Evolutionary conservation across 1,284 basidiomycete species (phyloP).

Genomic region (Irpex rosettiformis): DNA sequence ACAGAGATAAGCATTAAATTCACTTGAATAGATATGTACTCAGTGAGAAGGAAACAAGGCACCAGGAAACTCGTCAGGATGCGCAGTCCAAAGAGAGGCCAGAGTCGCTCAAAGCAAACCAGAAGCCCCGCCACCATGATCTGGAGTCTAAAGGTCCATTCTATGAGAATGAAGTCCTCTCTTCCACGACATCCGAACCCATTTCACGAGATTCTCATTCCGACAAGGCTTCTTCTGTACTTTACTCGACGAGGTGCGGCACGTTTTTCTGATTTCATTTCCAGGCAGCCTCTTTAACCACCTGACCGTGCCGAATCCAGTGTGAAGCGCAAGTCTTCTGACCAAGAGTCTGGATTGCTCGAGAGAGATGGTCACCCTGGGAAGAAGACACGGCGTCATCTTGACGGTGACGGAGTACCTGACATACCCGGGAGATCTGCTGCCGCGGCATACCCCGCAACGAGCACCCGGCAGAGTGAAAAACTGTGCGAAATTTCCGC

Average conservation of each 20-base stretch:
- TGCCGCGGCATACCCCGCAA: neutral
- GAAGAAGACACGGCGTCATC: neutral
- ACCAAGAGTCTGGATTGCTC: neutral
- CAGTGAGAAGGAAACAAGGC: neutral
- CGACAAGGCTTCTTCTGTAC: neutral
- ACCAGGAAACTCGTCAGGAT: neutral
- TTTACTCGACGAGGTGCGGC: neutral
- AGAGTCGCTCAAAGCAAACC: neutral
- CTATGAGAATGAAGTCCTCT: neutral
- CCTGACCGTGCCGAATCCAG: neutral
- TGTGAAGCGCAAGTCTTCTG: conserved; percentile 9
- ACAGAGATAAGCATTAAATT: too few relatives aligned
- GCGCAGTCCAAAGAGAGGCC: neutral
- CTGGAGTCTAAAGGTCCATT: neutral
- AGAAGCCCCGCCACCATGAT: neutral
- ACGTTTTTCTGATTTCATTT: neutral
- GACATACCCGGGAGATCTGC: neutral
- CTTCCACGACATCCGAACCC: too few relatives aligned
- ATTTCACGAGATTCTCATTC: neutral
- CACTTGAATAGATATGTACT: too few relatives aligned
- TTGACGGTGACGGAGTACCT: neutral
- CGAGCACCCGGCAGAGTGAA: neutral
- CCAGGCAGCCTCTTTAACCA: neutral
- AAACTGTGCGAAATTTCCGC: neutral
- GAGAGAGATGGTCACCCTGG: neutral